These are phyloP conservation scores for Euphorbia pulcherrima DNA, from an alignment of 345 rosid genomes.

Conservation along the genomic window DNA sequence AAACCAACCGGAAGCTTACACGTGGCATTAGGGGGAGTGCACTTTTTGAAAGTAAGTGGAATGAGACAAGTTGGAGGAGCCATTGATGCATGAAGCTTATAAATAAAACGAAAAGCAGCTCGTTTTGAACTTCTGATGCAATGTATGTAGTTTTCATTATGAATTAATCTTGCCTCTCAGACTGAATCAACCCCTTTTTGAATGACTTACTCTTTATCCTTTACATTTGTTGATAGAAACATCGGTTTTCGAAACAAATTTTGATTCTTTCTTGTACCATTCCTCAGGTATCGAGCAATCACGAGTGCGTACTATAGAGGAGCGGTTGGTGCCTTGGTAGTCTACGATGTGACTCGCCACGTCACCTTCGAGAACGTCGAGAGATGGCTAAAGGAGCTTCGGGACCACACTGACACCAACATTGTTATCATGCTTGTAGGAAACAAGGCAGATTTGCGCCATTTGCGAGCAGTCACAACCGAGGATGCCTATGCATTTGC, in stretches of 20 bases:
- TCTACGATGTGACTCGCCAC: slow-evolving; percentile 28
- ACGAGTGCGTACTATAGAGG: slow-evolving; percentile 29
- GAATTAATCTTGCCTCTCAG: background rate
- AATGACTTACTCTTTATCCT: background rate
- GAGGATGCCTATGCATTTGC: slow-evolving; percentile 29
- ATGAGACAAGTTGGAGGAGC: no score
- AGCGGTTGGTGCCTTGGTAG: slow-evolving; percentile 28
- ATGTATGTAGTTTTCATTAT: background rate
- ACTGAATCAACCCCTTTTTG: background rate
- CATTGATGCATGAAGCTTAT: no score
- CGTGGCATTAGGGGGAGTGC: no score
- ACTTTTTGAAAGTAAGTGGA: no score
- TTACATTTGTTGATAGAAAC: background rate
- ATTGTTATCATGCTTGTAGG: slow-evolving; percentile 31
- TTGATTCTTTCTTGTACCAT: slow-evolving; percentile 1
- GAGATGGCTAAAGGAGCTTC: slow-evolving; percentile 32
- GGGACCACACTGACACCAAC: slow-evolving; percentile 27
- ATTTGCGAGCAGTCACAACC: slow-evolving; percentile 22
- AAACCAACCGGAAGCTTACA: no score
- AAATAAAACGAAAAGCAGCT: no score
- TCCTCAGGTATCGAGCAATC: slow-evolving; percentile 24
- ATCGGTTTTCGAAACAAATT: background rate
- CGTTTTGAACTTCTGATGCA: no score
- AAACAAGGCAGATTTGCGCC: slow-evolving; percentile 30
- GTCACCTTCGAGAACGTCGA: slow-evolving; percentile 30